Base-by-base conservation (phyloP, 2,329 filamentous ascomycete species). In the Geosmithia morbida region DNA sequence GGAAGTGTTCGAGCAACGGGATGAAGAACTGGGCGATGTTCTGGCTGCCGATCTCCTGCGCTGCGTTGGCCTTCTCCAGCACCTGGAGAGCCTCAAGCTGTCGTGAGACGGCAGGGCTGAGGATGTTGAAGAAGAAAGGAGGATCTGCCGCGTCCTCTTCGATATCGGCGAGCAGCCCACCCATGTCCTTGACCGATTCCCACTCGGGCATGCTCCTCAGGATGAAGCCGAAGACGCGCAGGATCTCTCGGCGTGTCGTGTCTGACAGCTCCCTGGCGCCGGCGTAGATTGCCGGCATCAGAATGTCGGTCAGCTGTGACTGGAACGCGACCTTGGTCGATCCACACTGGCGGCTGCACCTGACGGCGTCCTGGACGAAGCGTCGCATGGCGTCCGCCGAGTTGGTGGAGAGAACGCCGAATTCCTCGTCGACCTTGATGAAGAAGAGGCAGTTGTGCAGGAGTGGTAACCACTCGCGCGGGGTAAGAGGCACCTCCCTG, bases 1-100 rank as follows among this genome's bases (percentile, higher is more conserved):
- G 83, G 58, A 96, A 97, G 59, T 96, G 89, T 59, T 98, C 92
- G 10, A 97, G 72, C 18, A 98, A 71, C 1, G 92, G 94, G 41
- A 98, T 77, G 59, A 97, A 87, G 57, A 96, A 85, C 17, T 90
- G 83, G 49, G 83, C 81, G 52, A 94, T 73, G 56, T 94, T 94
- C 46, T 79, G 79, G 56, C 86, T 85, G 51, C 75, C 75, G 50
- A 98, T 69, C 45, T 78, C 71, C 13, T 76, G 72, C 48, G 73
- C 72, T 10, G 69, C 62, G 48, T 86, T 85, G 51, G 83, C 82
- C 8, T 74, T 68, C 48, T 85, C 81, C 13, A 98, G 70, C 48
- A 87, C 75, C 50, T 85, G 81, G 39, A 98, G 69, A 2, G 92
- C 89, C 54, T 89, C 83, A 47, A 94, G 72, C 56, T 94, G 85